Evolutionary conservation across 2,329 filamentous ascomycete genomes (phyloP).

Genomic region (Ilyonectria robusta): DNA sequence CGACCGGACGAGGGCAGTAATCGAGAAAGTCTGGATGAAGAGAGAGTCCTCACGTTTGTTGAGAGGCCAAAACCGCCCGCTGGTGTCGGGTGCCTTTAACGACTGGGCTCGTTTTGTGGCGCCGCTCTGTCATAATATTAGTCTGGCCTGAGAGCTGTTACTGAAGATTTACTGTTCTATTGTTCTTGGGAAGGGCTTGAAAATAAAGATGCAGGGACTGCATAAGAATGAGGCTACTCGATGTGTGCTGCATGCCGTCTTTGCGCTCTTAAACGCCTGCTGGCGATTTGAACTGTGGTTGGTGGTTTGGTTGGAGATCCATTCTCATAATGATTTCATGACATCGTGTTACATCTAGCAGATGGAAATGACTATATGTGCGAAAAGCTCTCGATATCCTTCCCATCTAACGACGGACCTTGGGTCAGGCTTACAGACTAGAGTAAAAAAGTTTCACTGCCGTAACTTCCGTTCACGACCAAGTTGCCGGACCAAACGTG

Average conservation of each 20-base stretch:
- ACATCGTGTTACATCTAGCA: too few relatives aligned
- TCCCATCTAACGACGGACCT: too few relatives aligned
- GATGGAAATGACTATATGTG: too few relatives aligned
- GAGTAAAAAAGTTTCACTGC: too few relatives aligned
- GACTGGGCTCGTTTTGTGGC: conserved; percentile 48
- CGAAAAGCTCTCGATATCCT: too few relatives aligned
- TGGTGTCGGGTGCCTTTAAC: conserved; percentile 27
- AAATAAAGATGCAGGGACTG: neutral
- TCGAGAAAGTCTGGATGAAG: conserved; percentile 62
- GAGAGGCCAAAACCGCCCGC: conserved; percentile 50
- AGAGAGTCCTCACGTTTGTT: conserved; percentile 1
- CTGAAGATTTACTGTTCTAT: neutral
- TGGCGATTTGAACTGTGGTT: neutral
- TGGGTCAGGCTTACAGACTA: too few relatives aligned
- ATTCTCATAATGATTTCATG: neutral
- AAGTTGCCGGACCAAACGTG: conserved; percentile 31
- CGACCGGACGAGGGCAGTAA: conserved; percentile 60
- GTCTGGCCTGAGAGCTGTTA: conserved; percentile 36
- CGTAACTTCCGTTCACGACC: conserved; percentile 7
- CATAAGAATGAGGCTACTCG: neutral
- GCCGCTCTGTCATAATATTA: conserved; percentile 48
- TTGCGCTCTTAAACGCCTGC: too few relatives aligned
- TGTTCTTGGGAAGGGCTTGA: neutral
- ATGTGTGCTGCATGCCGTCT: too few relatives aligned
- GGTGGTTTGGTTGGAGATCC: too few relatives aligned